Percentiles rank a stretch among this genome's conserved stretches.
phyloP scores from a whole-genome alignment of 192 early-diverging fungal genomes.

The Cladochytrium replicatum region DNA sequence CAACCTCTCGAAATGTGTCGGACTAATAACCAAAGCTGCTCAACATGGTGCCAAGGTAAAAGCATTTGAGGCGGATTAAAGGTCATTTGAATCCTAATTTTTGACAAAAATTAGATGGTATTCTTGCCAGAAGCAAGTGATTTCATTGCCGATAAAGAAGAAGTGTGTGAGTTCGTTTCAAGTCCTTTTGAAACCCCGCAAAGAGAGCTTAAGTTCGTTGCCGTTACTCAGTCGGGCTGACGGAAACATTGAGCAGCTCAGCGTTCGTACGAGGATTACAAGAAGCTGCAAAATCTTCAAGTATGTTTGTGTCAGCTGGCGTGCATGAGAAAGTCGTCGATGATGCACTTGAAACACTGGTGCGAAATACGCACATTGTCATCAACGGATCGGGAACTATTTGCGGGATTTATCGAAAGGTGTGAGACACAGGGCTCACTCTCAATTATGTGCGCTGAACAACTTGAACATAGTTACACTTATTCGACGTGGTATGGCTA shows the following conservation, averaged over 20 bases:
- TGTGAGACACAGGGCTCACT: slow-evolving; percentile 49
- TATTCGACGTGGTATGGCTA: slow-evolving; percentile 76
- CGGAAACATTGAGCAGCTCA: slow-evolving; percentile 34
- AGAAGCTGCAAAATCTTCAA: slow-evolving; percentile 42
- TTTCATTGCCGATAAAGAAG: slow-evolving; percentile 52
- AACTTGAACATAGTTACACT: slow-evolving; percentile 73
- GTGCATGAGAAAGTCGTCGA: slow-evolving; percentile 55
- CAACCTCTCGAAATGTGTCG: background rate
- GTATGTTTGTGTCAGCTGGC: slow-evolving; percentile 66
- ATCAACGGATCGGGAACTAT: background rate
- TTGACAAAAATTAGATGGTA: slow-evolving; percentile 36
- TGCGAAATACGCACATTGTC: background rate
- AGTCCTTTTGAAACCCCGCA: too few relatives aligned
- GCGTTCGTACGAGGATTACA: slow-evolving; percentile 53
- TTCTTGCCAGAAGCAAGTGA: slow-evolving; percentile 80
- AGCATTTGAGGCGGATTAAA: background rate
- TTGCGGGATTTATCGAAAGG: slow-evolving; percentile 28
- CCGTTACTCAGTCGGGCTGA: slow-evolving; percentile 36
- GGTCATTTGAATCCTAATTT: background rate
- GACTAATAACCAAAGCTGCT: background rate
- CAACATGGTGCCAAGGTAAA: background rate
- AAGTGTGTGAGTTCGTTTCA: slow-evolving; percentile 1
- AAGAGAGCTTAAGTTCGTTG: too few relatives aligned
- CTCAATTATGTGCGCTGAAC: slow-evolving; percentile 47
- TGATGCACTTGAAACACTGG: slow-evolving; percentile 5